Base-by-base conservation (phyloP, 352 stramenopile genomes). In the Globisporangium orthogonon region DNA sequence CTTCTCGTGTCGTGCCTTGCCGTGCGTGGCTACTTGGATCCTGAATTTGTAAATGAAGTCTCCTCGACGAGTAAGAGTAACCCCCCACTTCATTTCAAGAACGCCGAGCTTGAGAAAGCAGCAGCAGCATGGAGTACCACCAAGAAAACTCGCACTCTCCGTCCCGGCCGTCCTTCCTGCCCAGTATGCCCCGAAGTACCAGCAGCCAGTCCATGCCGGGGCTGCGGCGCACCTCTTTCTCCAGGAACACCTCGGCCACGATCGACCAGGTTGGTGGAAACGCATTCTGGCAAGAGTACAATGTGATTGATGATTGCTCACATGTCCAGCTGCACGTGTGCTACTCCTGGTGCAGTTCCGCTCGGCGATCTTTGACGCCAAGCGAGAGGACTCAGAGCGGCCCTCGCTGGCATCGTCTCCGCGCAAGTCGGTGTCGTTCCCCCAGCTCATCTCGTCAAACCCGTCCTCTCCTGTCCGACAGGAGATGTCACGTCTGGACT, bases 141-240 rank as follows among this genome's bases (percentile, higher is more conserved):
- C 33, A 37, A 9, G 23, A 23, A 23, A 23, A 23, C 23, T 23
- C 23, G 23, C 23, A 23, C 23, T 23, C 23, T 23, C 23, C 23
- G 23, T 23, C 23, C 23, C 23, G 23, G 23, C 23, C 37, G 13
- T 15, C 7, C 37, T 17, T 4, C 37, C 11, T 4, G 11, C 11
- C 37, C 17, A 57, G 29, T 31, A 39, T 52, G 47, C 47, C 37
- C 28, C 47, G 47, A 10, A 35, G 30, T 5, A 4, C 15, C 1
- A 43, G 60, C 28, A 63, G 48, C 15, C 47, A 30, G n/a, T 62
- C 56, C n/a, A 30, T 57, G 33, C 50, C 50, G 2, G 44, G 71
- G 7, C 51, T 56, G 18, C 63, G 69, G 2, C 61, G 69, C 28
- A 74, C 70, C 43, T 77, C 66, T 46, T 77, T 77, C 52, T 72